A percentile compares a stretch with the other conserved stretches of the same genome.
phyloP scores from a whole-genome alignment of 2,329 filamentous ascomycete species.

The Penicillium crustosum region DNA sequence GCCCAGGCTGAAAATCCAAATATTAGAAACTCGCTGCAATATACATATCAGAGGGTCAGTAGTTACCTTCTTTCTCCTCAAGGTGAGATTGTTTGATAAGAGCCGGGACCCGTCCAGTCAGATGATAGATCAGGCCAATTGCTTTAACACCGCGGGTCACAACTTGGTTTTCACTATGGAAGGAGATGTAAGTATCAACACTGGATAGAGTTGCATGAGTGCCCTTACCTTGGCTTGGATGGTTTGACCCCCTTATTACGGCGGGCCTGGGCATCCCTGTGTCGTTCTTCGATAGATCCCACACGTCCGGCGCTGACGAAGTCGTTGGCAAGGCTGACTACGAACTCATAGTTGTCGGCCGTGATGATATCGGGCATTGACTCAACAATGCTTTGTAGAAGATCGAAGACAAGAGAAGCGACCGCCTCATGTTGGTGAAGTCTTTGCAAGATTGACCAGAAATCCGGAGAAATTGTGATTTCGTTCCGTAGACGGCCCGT shows the following conservation, averaged over 20 bases:
- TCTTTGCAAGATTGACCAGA: slow-evolving; percentile 85
- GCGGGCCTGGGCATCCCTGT: slow-evolving; percentile 57
- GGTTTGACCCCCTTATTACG: slow-evolving; percentile 55
- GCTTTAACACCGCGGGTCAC: slow-evolving; percentile 78
- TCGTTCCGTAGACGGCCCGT: slow-evolving; percentile 80
- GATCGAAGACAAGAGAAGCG: slow-evolving; percentile 76
- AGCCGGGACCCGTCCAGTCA: slow-evolving; percentile 77
- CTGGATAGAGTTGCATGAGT: not conserved
- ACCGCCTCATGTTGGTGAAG: slow-evolving; percentile 69
- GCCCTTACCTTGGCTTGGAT: slow-evolving; percentile 56
- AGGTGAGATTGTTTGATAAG: slow-evolving; percentile 93
- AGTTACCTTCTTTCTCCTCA: slow-evolving; percentile 74
- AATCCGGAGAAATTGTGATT: slow-evolving; percentile 93
- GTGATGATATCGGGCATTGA: slow-evolving; percentile 77
- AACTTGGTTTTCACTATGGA: slow-evolving; percentile 63
- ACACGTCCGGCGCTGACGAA: slow-evolving; percentile 83
- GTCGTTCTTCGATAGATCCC: slow-evolving; percentile 68
- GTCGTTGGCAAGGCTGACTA: slow-evolving; percentile 78
- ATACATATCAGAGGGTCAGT: not conserved
- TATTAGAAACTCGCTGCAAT: slow-evolving; percentile 10
- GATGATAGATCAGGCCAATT: slow-evolving; percentile 74
- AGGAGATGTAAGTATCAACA: slow-evolving; percentile 15
- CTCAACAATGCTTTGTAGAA: slow-evolving; percentile 76
- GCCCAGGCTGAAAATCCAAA: slow-evolving; percentile 69
- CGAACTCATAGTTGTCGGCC: slow-evolving; percentile 92